A percentile compares a stretch with the other conserved stretches of the same genome.
Evolutionary conservation across 345 rosid genomes (phyloP).

Genomic region (Aethionema arabicum): DNA sequence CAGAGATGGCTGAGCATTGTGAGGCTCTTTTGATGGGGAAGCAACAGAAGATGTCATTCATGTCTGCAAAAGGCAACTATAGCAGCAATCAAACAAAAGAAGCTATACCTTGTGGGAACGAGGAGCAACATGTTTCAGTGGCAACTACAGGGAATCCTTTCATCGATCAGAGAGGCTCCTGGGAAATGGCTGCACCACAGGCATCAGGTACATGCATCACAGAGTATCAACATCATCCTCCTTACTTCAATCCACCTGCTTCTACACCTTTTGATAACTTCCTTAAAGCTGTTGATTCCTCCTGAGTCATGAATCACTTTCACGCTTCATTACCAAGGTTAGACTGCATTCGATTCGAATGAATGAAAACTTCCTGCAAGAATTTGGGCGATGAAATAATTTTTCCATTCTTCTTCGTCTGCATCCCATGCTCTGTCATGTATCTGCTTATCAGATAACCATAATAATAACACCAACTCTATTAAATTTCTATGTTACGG

Average conservation of each 20-base stretch:
- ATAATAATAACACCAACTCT: no score
- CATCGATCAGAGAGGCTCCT: slow-evolving; percentile 34
- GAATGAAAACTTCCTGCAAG: no score
- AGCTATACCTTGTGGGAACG: slow-evolving; percentile 20
- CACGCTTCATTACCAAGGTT: no score
- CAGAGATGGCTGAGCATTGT: slow-evolving; percentile 71
- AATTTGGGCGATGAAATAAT: no score
- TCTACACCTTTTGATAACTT: slow-evolving; percentile 64
- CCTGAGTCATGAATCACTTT: slow-evolving; percentile 14
- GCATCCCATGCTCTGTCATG: no score
- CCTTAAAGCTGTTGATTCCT: slow-evolving; percentile 62
- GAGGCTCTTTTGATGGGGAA: slow-evolving; percentile 67
- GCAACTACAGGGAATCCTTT: slow-evolving; percentile 49
- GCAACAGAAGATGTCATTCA: slow-evolving; percentile 63
- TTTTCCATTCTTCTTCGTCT: no score
- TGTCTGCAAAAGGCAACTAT: slow-evolving; percentile 44
- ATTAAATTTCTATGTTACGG: no score
- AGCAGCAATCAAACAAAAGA: slow-evolving; percentile 33
- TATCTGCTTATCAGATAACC: no score
- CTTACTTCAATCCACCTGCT: slow-evolving; percentile 50
- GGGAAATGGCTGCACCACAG: slow-evolving; percentile 26
- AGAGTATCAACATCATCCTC: slow-evolving; percentile 49
- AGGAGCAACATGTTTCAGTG: slow-evolving; percentile 23
- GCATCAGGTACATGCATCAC: slow-evolving; percentile 40
- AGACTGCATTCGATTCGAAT: no score